Evolutionary conservation across 78 protist genomes (phyloP).

Genomic region (Acrasis kona): DNA sequence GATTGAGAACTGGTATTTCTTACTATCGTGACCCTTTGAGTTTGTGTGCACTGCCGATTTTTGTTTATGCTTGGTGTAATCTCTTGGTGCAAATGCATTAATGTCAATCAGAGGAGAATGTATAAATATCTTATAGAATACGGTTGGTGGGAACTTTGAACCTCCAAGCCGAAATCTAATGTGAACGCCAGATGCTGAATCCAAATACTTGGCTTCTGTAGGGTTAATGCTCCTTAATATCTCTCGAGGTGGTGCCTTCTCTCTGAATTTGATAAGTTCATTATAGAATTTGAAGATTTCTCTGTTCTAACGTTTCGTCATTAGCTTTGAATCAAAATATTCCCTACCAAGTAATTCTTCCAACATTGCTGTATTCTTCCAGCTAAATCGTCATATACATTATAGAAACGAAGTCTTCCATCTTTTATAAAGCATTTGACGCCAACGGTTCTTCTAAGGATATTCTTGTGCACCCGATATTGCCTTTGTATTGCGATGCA

Average conservation of each 20-base stretch:
- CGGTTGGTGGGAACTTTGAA: slow-evolving; percentile 23
- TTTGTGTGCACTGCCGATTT: background rate
- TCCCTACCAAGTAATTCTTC: too few species aligned
- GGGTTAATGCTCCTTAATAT: slow-evolving; percentile 34
- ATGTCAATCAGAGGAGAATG: slow-evolving; percentile 16
- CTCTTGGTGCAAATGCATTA: slow-evolving; percentile 40
- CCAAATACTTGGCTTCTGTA: slow-evolving; percentile 24
- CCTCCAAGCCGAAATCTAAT: slow-evolving; percentile 48
- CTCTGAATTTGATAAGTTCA: slow-evolving; percentile 1
- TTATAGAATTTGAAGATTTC: slow-evolving; percentile 24
- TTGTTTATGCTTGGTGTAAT: slow-evolving; percentile 19
- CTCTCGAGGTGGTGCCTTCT: slow-evolving; percentile 7
- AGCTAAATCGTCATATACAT: too few species aligned
- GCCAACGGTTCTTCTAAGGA: too few species aligned
- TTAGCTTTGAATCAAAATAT: too few species aligned
- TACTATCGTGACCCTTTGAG: background rate
- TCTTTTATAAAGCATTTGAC: too few species aligned
- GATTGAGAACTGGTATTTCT: background rate
- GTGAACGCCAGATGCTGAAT: slow-evolving; percentile 2
- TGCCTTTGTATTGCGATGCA: too few species aligned
- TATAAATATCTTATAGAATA: slow-evolving; percentile 30
- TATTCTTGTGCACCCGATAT: too few species aligned
- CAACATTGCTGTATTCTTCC: too few species aligned
- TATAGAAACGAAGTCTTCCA: too few species aligned
- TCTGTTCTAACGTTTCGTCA: too few species aligned